Base-by-base conservation (phyloP, 2,329 filamentous ascomycete genomes). In the Pseudogymnoascus sp. region DNA sequence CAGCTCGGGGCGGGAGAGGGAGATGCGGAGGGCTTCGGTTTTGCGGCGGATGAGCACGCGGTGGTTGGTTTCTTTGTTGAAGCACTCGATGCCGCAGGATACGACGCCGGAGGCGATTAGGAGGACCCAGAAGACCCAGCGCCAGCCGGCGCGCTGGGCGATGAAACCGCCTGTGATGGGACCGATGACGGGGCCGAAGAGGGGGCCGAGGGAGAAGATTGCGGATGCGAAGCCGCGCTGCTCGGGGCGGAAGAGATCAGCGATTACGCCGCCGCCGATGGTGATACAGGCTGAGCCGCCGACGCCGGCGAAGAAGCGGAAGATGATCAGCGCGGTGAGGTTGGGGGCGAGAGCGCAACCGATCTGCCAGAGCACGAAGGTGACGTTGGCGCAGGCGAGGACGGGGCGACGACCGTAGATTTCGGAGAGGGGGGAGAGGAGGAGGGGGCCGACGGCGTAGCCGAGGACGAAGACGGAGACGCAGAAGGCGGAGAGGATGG, bases 311-410 rank as follows among this genome's bases (percentile, higher is more conserved):
- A 82, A 64, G 63, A 82, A 79, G 0, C 80, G 75, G 62, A 82
- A 82, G 1, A 71, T 72, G 37, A 80, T 74, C 5, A 79, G 70
- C 7, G 74, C 72, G 0, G 71, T 72, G 6, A 80, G 70, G 62
- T 76, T 78, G 0, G 82, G 81, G 0, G 84, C 78, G 3, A 88
- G 74, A 1, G 84, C 87, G 63, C 85, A 87, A 0, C 83, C 86
- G 65, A 89, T 79, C 52, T 82, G 83, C 75, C 84, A 88, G 1
- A 81, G 69, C 62, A 84, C 79, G 70, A 88, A 89, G 63, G 84
- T 77, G 5, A 79, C 69, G 65, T 85, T 89, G 62, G 83, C 82
- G 2, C 69, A 71, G 21, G 81, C 78, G 64, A 88, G 79, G 35
- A 89, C 71, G 1, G 78, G 72, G 3, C 82, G 72, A 2, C 87